A percentile compares a stretch with the other conserved stretches of the same genome.
Conservation (phyloP, 1,284 basidiomycete genomes). For the Trametes sp. region DNA sequence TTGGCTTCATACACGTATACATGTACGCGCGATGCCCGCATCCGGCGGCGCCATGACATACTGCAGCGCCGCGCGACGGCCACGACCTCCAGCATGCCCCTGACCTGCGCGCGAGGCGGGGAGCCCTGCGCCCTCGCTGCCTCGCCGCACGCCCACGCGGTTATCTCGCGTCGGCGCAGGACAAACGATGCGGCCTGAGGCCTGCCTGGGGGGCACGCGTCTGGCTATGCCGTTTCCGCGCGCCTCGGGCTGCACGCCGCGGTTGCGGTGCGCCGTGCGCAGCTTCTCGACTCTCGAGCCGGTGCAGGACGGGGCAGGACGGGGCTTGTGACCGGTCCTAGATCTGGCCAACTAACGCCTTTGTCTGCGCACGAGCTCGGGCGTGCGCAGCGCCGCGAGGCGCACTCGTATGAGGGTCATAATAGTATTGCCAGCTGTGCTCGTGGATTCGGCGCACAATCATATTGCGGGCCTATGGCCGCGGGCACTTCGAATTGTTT, state of each 20-base stretch:
- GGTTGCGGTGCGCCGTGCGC: background rate
- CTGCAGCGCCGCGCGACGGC: background rate
- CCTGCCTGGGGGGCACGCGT: background rate
- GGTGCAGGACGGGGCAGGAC: too few species aligned
- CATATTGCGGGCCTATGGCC: too few species aligned
- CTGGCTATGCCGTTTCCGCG: conserved; percentile 13
- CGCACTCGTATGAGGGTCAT: too few species aligned
- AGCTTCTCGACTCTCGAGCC: background rate
- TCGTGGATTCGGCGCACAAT: too few species aligned
- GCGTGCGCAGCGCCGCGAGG: too few species aligned
- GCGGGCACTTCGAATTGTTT: too few species aligned
- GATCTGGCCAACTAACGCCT: too few species aligned
- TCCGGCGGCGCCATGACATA: background rate
- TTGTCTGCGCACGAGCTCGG: too few species aligned
- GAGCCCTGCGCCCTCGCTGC: background rate
- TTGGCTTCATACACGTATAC: background rate
- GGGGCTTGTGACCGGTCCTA: too few species aligned
- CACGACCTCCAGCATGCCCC: background rate
- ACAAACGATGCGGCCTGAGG: too few species aligned
- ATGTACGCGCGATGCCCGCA: background rate
- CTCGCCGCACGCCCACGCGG: conserved; percentile 5
- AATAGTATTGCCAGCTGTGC: too few species aligned
- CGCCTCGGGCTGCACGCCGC: conserved; percentile 16
- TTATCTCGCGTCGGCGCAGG: conserved; percentile 12
- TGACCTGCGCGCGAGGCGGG: background rate